Conservation (phyloP, 805 yeast species). For the Crinitomyces ghanaensis region DNA sequence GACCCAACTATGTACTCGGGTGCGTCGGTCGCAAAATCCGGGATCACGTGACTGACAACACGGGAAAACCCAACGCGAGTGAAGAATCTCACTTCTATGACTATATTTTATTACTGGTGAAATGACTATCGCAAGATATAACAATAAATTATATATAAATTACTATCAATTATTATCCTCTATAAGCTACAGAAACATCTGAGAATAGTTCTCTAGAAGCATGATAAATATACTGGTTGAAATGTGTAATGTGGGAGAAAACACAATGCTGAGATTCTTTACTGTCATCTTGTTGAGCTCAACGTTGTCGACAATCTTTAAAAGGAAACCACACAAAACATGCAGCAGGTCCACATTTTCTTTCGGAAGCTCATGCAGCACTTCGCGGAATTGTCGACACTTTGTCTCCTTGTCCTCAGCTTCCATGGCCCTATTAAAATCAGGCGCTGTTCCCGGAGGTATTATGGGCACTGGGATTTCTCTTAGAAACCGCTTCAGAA, state of each 20-base stretch:
- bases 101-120: too few relatives aligned
- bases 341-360: conserved; percentile 49
- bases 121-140: too few relatives aligned
- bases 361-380: conserved; percentile 34
- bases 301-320: conserved; percentile 48
- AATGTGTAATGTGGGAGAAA: conserved; percentile 67
- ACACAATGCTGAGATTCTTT: conserved; percentile 66
- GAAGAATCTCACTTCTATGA: too few relatives aligned
- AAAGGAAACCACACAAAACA: conserved; percentile 56
- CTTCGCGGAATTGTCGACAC: conserved; percentile 21
- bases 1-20: too few relatives aligned
- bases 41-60: too few relatives aligned
- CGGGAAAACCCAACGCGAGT: too few relatives aligned
- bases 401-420: conserved; percentile 18
- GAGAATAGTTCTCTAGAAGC: conserved; percentile 49
- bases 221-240: conserved; percentile 49
- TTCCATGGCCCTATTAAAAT: conserved; percentile 30
- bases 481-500: conserved; percentile 71
- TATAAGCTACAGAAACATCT: conserved; percentile 34
- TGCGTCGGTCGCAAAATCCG: too few relatives aligned
- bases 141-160: too few relatives aligned
- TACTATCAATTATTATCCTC: too few relatives aligned
- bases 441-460: conserved; percentile 37
- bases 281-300: conserved; percentile 73
- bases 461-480: conserved; percentile 63